These are phyloP conservation scores for Metschnikowia borealis DNA, from an alignment of 805 yeast species.

Conservation along the genomic window DNA sequence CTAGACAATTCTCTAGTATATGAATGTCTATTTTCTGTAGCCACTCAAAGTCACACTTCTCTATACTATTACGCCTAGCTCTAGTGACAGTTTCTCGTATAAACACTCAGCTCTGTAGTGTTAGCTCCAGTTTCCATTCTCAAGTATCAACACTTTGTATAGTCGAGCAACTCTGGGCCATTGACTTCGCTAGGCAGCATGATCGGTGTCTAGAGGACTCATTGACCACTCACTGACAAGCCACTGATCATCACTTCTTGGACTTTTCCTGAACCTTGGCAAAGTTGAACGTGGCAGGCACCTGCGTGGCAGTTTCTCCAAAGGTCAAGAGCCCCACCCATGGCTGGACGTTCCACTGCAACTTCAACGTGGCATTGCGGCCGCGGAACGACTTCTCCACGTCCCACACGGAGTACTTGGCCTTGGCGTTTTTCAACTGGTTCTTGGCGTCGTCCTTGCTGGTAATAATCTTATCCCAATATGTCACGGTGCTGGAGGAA, in stretches of 20 bases:
- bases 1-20: no score
- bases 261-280: constrained; percentile 20
- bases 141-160: no score
- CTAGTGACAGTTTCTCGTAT: no score
- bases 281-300: constrained; percentile 26
- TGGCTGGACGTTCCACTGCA: constrained; percentile 94
- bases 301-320: constrained; percentile 47
- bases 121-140: no score
- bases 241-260: not conserved
- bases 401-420: constrained; percentile 89
- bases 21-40: no score
- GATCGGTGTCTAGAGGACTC: no score
- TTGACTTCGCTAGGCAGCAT: no score
- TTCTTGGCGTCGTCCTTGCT: constrained; percentile 56
- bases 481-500: constrained; percentile 64
- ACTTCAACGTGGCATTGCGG: constrained; percentile 60
- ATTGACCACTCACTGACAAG: no score
- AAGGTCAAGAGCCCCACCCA: constrained; percentile 73
- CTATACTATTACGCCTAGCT: no score
- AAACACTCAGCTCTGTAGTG: no score
- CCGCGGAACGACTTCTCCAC: constrained; percentile 56
- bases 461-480: constrained; percentile 85
- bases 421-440: constrained; percentile 46
- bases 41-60: no score
- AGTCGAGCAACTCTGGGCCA: no score